Base-by-base conservation (phyloP, 2,329 filamentous ascomycete genomes). In the Diatrype stigma region DNA sequence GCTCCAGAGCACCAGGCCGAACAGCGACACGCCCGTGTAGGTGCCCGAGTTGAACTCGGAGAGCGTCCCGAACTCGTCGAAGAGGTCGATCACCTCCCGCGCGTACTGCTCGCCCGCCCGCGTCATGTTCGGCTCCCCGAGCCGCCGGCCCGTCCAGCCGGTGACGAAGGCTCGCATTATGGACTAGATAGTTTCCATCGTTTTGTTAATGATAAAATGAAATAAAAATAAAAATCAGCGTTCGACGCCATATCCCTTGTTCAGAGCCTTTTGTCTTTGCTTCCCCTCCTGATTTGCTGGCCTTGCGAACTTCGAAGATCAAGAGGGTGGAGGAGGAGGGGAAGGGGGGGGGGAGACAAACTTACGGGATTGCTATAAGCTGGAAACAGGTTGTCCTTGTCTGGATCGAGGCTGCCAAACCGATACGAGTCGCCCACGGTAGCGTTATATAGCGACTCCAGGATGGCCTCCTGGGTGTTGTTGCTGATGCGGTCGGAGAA, bases 21-120 rank as follows among this genome's bases (percentile, higher is more conserved):
- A 82, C 2, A 86, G 67, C 0, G 79, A 82, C 0, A 86, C 79
- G 0, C 83, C 83, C 0, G 80, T 79, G 58, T 86, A 86, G 0
- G 83, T 86, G 4, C 79, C 78, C 0, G 76, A 78, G 58, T 84
- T 84, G 64, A 84, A 85, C 56, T 85, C 82, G 2, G 79, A 82
- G 1, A 86, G 70, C 0, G 82, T 85, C 53, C 78, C 68, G 49
- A 76, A 72, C 5, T 71, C 69, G 52, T 77, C 70, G 56, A 85
- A 86, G 0, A 86, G 71, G 28, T 78, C 70, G 7, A 85, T 70
- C 40, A 85, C 72, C 8, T 81, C 72, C 40, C 73, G 63, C 0
- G 81, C 82, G 55, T 84, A 81, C 0, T 58, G 60, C 58, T 86
- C 82, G 23, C 81, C 82, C 0, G 79, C 70, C 0, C 56, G 59